phyloP scores from a whole-genome alignment of 2,329 filamentous ascomycete genomes.

The Monosporascus sp. region DNA sequence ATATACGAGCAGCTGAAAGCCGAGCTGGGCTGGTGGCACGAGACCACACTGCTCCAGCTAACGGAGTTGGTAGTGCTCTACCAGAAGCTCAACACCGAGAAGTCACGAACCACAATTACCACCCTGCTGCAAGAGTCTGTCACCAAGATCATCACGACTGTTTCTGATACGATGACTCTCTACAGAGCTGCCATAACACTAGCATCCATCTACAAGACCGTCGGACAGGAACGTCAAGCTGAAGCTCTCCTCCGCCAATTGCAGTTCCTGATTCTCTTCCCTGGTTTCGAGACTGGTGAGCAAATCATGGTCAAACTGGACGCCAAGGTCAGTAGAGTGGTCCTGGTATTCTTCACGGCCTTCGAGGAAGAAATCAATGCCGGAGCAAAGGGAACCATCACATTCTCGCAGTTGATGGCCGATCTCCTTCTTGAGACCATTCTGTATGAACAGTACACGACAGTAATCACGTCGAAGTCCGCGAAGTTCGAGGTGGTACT shows the following conservation, averaged over 20 bases:
- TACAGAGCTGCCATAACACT: constrained; percentile 44
- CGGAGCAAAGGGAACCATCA: constrained; percentile 23
- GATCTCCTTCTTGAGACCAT: constrained; percentile 33
- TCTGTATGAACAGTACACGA: constrained; percentile 32
- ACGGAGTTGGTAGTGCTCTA: constrained; percentile 38
- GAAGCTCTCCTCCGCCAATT: constrained; percentile 43
- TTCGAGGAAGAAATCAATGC: constrained; percentile 37
- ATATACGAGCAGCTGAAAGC: constrained; percentile 37
- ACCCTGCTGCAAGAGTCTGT: constrained; percentile 35
- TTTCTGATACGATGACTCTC: constrained; percentile 37
- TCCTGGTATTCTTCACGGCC: constrained; percentile 40
- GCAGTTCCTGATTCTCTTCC: constrained; percentile 45
- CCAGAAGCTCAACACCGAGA: constrained; percentile 31
- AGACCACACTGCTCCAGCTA: constrained; percentile 38
- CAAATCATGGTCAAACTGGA: constrained; percentile 34
- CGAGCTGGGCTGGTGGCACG: constrained; percentile 41
- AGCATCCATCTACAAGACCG: constrained; percentile 39
- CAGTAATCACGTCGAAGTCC: constrained; percentile 17
- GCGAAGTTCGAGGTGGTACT: constrained; percentile 28
- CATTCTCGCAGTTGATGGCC: constrained; percentile 38
- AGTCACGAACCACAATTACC: constrained; percentile 32
- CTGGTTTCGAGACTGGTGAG: constrained; percentile 26
- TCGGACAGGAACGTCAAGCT: constrained; percentile 34
- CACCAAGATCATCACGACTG: constrained; percentile 33
- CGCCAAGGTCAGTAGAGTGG: constrained; percentile 28